Conservation (phyloP, 371 early-diverging fungal genomes). For the Mortierella sp. region DNA sequence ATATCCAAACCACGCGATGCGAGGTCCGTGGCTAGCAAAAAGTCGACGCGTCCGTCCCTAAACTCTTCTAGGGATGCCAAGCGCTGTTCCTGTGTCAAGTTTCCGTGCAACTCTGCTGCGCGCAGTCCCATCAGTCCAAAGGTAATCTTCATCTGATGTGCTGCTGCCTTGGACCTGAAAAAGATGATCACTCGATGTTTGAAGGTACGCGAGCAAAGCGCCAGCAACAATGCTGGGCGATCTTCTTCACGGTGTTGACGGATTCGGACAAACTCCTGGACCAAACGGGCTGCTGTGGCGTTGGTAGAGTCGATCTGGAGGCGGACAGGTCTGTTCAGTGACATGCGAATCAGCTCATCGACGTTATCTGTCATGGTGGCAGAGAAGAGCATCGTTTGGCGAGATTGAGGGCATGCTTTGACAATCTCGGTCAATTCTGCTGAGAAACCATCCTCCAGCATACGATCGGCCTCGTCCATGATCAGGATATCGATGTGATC, state of each 20-base stretch:
- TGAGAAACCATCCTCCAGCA: constrained; percentile 99
- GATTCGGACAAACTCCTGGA: constrained; percentile 98
- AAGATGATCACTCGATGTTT: constrained; percentile 87
- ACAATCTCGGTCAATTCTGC: constrained; percentile 98
- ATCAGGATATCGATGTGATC: constrained; percentile 97
- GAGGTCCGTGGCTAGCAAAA: constrained; percentile 97
- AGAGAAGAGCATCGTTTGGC: constrained; percentile 99
- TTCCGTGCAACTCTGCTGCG: constrained; percentile 98
- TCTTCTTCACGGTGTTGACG: constrained; percentile 86
- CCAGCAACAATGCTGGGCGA: constrained; percentile 85
- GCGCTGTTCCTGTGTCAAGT: constrained; percentile 95
- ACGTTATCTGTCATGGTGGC: constrained; percentile 99
- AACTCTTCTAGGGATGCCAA: constrained; percentile 93
- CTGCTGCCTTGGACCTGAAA: constrained; percentile 92
- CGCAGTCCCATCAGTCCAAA: constrained; percentile 92
- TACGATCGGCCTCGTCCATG: constrained; percentile 99
- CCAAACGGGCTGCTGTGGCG: constrained; percentile 79
- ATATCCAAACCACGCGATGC: constrained; percentile 99
- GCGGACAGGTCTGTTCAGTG: constrained; percentile 89
- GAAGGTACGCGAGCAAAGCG: constrained; percentile 88
- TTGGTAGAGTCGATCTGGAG: constrained; percentile 89
- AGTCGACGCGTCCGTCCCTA: constrained; percentile 87
- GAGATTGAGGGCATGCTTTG: constrained; percentile 85
- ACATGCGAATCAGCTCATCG: constrained; percentile 93
- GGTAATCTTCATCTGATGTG: constrained; percentile 96